phyloP scores from a whole-genome alignment of 2,329 filamentous ascomycete species.

The Sporothrix brunneoviolacea region DNA sequence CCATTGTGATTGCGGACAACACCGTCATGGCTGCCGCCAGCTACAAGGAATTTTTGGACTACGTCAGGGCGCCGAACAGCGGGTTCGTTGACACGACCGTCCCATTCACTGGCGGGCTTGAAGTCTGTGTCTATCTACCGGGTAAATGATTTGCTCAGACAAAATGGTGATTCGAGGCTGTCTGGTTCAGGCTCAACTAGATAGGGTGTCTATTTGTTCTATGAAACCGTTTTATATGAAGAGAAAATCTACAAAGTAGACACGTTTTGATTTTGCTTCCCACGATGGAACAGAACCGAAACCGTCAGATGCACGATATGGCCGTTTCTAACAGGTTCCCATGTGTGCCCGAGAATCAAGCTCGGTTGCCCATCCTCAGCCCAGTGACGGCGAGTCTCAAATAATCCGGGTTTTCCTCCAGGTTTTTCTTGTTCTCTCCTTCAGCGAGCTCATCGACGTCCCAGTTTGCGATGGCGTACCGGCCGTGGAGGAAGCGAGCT shows the following conservation, averaged over 20 bases:
- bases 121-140: slow-evolving; percentile 20
- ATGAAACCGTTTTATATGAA: too few species aligned
- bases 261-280: too few species aligned
- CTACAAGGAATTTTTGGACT: slow-evolving; percentile 35
- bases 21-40: slow-evolving; percentile 25
- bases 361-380: too few species aligned
- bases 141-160: slow-evolving; percentile 1
- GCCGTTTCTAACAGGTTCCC: too few species aligned
- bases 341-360: too few species aligned
- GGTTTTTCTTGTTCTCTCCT: slow-evolving; percentile 10
- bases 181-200: too few species aligned
- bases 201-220: too few species aligned
- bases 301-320: too few species aligned
- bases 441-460: slow-evolving; percentile 33
- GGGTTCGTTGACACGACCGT: slow-evolving; percentile 30
- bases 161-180: not conserved
- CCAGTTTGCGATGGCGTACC: slow-evolving; percentile 35
- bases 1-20: slow-evolving; percentile 38
- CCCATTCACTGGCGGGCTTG: slow-evolving; percentile 20
- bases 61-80: slow-evolving; percentile 32
- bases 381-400: slow-evolving; percentile 17
- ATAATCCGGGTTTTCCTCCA: slow-evolving; percentile 18
- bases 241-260: too few species aligned
- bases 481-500: slow-evolving; percentile 33
- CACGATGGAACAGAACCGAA: too few species aligned